A percentile compares a stretch with the other conserved stretches of the same genome.
Conservation (phyloP, 75 land plant genomes). For the Larix kaempferi region DNA sequence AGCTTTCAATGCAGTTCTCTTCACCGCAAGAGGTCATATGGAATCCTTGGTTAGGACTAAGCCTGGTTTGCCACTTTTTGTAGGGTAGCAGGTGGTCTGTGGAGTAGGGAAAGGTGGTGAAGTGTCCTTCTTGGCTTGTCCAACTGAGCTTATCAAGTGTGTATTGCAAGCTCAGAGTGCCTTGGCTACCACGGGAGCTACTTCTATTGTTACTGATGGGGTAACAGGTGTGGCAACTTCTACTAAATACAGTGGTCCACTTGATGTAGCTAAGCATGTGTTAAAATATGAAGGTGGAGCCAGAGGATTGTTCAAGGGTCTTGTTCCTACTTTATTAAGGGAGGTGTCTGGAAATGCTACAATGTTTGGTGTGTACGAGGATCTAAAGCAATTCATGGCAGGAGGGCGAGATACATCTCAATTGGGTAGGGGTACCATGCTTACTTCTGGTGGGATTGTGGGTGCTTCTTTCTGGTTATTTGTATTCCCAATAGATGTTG, state of each 20-base stretch:
- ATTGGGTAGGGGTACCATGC: constrained; percentile 25
- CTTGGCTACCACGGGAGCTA: constrained; percentile 8
- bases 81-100: constrained; percentile 29
- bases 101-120: constrained; percentile 41
- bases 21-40: constrained; percentile 50
- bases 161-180: constrained; percentile 43
- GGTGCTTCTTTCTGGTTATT: constrained; percentile 40
- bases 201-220: not conserved
- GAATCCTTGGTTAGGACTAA: constrained; percentile 19
- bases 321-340: constrained; percentile 39
- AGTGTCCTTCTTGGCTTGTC: constrained; percentile 40
- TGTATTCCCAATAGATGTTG: constrained; percentile 47
- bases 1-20: too few species aligned
- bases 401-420: constrained; percentile 31
- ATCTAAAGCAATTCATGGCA: constrained; percentile 29
- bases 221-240: not conserved
- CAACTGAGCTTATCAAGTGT: constrained; percentile 53
- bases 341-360: constrained; percentile 47
- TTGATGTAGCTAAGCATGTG: constrained; percentile 46
- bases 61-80: constrained; percentile 14
- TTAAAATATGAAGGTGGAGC: constrained; percentile 33
- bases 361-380: constrained; percentile 43
- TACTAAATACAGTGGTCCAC: constrained; percentile 30
- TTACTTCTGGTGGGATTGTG: constrained; percentile 35
- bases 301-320: constrained; percentile 33